phyloP scores from a whole-genome alignment of 495 filamentous ascomycete species.

The Penicillium lividum region DNA sequence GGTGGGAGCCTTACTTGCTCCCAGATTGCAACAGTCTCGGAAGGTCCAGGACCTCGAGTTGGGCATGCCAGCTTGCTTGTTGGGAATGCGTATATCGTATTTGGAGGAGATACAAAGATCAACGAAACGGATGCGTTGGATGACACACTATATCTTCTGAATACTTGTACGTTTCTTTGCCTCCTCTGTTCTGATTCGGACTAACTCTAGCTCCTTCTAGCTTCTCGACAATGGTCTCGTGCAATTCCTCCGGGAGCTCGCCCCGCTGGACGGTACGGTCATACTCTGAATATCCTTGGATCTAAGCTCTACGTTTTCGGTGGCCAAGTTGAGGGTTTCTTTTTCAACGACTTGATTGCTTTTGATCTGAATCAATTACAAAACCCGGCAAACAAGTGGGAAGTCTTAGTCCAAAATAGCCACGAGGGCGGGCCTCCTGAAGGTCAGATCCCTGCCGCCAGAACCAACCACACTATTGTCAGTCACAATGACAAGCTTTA shows the following conservation, averaged over 20 bases:
- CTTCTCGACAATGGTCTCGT: slow-evolving; percentile 96
- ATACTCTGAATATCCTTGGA: slow-evolving; percentile 92
- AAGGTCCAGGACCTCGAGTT: slow-evolving; percentile 93
- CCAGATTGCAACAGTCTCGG: slow-evolving; percentile 84
- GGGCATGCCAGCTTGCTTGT: slow-evolving; percentile 94
- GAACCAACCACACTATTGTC: slow-evolving; percentile 93
- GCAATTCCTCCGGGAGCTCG: slow-evolving; percentile 80
- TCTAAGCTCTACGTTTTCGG: slow-evolving; percentile 98
- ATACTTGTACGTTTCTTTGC: slow-evolving; percentile 75
- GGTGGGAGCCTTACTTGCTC: slow-evolving; percentile 83
- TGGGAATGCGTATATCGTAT: slow-evolving; percentile 98
- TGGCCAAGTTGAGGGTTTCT: slow-evolving; percentile 94
- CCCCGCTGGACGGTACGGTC: slow-evolving; percentile 90
- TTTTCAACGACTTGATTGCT: slow-evolving; percentile 96
- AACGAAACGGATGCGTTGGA: slow-evolving; percentile 89
- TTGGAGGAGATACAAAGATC: slow-evolving; percentile 96
- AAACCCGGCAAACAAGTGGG: slow-evolving; percentile 86
- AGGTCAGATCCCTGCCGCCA: slow-evolving; percentile 77
- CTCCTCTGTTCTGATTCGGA: background rate
- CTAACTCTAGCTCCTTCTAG: slow-evolving; percentile 43
- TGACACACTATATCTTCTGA: slow-evolving; percentile 93
- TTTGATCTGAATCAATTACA: slow-evolving; percentile 96
- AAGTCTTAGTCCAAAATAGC: slow-evolving; percentile 77
- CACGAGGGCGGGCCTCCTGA: slow-evolving; percentile 65
- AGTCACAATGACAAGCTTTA: slow-evolving; percentile 93